A percentile compares a stretch with the other conserved stretches of the same genome.
These are phyloP conservation scores for Boletus sensibilis DNA, from an alignment of 768 basidiomycete genomes.

Conservation along the genomic window DNA sequence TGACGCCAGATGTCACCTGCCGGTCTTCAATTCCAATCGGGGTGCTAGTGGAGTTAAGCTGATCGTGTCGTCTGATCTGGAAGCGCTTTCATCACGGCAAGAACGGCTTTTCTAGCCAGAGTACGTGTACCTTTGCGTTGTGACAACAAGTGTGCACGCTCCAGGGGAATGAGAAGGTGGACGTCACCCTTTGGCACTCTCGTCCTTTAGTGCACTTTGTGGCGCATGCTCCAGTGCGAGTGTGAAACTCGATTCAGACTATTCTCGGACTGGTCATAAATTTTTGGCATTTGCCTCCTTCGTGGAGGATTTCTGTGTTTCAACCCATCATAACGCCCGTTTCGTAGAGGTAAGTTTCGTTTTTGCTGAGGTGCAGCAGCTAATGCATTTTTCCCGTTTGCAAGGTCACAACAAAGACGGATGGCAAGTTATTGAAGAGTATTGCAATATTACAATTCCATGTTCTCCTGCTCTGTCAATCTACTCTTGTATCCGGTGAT, in stretches of 20 bases:
- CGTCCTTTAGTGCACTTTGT: slow-evolving; percentile 33
- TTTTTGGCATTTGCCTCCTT: slow-evolving; percentile 15
- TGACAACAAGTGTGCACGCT: background rate
- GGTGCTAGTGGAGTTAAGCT: accelerated
- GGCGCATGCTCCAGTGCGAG: slow-evolving; percentile 11
- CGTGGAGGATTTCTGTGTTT: slow-evolving; percentile 2
- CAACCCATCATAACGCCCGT: background rate
- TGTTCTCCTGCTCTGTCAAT: background rate
- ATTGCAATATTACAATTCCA: background rate
- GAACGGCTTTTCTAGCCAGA: background rate
- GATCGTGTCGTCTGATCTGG: accelerated
- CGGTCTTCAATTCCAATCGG: too few species aligned
- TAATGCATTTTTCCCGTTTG: background rate
- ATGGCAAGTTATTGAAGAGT: background rate
- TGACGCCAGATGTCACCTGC: background rate
- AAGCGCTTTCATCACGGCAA: background rate
- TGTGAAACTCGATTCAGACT: slow-evolving; percentile 37
- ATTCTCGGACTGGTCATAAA: slow-evolving; percentile 27
- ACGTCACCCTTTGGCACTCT: background rate
- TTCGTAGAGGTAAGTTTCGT: background rate
- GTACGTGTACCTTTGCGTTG: background rate
- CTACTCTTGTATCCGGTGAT: background rate
- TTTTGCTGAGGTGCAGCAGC: background rate
- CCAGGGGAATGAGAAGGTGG: slow-evolving; percentile 24
- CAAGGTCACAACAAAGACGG: too few species aligned